Conservation (phyloP, 345 rosid species). For the Salix brachista region DNA sequence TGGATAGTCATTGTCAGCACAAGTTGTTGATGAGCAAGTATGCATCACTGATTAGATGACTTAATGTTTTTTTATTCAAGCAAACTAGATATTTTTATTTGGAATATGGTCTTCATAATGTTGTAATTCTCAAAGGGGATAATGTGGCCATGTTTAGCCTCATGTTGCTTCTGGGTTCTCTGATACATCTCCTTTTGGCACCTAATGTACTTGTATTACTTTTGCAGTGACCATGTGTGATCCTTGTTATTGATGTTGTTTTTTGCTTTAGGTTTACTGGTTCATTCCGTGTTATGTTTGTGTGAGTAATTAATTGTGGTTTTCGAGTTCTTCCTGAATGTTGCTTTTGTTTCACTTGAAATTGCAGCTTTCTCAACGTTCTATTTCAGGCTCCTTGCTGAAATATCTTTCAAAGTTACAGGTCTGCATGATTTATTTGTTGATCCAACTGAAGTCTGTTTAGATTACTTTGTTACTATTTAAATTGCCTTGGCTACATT, state of each 20-base stretch:
- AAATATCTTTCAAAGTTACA: conserved; percentile 94
- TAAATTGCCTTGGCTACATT: not conserved
- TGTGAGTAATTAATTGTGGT: not conserved
- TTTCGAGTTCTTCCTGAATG: conserved; percentile 21
- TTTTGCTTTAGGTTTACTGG: not conserved
- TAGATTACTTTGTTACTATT: not conserved
- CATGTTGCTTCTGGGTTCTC: conserved; percentile 91
- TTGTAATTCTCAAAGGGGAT: conserved; percentile 2
- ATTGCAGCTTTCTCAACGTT: conserved; percentile 93
- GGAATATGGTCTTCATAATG: not conserved
- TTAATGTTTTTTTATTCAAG: not conserved
- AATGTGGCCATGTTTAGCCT: conserved; percentile 67
- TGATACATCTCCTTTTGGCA: conserved; percentile 85
- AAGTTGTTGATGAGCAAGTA: conserved; percentile 96
- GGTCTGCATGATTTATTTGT: conserved; percentile 37
- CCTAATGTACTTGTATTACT: conserved; percentile 60
- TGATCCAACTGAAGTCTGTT: not conserved
- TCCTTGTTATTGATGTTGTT: not conserved
- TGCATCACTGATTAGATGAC: conserved; percentile 13
- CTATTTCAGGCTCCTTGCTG: conserved; percentile 82
- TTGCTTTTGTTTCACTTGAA: conserved; percentile 14
- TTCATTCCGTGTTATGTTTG: not conserved
- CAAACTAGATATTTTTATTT: conserved; percentile 6
- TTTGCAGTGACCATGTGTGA: not conserved
- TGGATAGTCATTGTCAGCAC: conserved; percentile 83